Evolutionary conservation across 2,329 filamentous ascomycete genomes (phyloP).

Genomic region (Trichophyton rubrum): DNA sequence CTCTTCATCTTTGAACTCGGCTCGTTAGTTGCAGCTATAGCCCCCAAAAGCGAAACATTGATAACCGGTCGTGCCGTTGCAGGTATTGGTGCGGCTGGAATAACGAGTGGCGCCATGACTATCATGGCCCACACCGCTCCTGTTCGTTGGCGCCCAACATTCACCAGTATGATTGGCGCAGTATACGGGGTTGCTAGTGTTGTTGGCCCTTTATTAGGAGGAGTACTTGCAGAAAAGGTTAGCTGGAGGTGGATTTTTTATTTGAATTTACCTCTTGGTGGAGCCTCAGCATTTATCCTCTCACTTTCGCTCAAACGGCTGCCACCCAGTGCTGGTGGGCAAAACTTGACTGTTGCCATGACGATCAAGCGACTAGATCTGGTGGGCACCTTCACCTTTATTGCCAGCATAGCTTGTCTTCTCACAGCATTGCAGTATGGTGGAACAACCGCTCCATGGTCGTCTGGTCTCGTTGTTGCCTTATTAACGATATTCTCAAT

Average conservation of each 20-base stretch:
- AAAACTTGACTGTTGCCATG: constrained; percentile 11
- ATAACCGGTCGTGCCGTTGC: constrained; percentile 25
- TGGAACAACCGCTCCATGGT: constrained; percentile 35
- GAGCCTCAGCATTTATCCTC: constrained; percentile 11
- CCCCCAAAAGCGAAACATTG: neutral
- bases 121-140: constrained; percentile 11
- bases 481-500: constrained; percentile 39
- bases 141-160: constrained; percentile 19
- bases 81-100: constrained; percentile 27
- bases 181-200: constrained; percentile 17
- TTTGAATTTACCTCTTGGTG: constrained; percentile 25
- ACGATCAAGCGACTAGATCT: constrained; percentile 28
- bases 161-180: constrained; percentile 16
- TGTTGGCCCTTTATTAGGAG: constrained; percentile 17
- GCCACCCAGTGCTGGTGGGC: constrained; percentile 12
- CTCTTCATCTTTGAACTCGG: constrained; percentile 20
- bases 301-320: constrained; percentile 19
- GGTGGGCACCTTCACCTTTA: constrained; percentile 34
- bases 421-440: constrained; percentile 40
- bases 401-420: constrained; percentile 31
- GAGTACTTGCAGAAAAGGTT: constrained; percentile 23
- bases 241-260: constrained; percentile 29
- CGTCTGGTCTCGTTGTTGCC: constrained; percentile 33
- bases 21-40: constrained; percentile 16
- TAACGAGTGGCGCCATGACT: constrained; percentile 26